A percentile compares a stretch with the other conserved stretches of the same genome.
Conservation (phyloP, 306 rosid genomes). For the Prosopis cineraria region DNA sequence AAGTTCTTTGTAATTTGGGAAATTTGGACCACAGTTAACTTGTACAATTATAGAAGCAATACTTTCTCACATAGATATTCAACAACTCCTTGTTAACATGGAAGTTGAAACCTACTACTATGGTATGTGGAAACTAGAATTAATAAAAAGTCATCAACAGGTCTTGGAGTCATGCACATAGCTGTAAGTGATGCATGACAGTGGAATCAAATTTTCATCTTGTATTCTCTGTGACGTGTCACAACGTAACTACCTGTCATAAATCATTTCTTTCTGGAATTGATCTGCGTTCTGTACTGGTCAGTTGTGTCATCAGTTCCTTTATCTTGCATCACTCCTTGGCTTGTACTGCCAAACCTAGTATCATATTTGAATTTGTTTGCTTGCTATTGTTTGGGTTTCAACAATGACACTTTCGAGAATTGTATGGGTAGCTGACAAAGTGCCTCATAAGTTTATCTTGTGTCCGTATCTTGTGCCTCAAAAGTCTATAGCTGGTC, state of each 20-base stretch:
- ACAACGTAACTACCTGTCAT: neutral
- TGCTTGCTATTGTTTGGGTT: neutral
- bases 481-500: neutral
- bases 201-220: too few species aligned
- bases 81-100: too few species aligned
- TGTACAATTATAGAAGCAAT: too few species aligned
- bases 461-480: neutral
- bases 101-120: too few species aligned
- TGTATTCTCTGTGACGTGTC: too few species aligned
- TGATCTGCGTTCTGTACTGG: conserved; percentile 5
- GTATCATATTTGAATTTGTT: neutral
- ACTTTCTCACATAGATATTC: too few species aligned
- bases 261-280: neutral
- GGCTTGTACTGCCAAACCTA: neutral
- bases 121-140: too few species aligned
- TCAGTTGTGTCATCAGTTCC: conserved; percentile 15
- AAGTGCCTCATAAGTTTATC: neutral
- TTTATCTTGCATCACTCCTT: neutral
- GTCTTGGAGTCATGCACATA: too few species aligned
- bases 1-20: neutral
- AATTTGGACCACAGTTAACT: too few species aligned
- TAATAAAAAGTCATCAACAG: too few species aligned
- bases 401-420: neutral
- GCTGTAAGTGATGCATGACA: too few species aligned
- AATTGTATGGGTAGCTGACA: neutral